phyloP scores from a whole-genome alignment of 306 rosid species.

The Vachellia collinsii region DNA sequence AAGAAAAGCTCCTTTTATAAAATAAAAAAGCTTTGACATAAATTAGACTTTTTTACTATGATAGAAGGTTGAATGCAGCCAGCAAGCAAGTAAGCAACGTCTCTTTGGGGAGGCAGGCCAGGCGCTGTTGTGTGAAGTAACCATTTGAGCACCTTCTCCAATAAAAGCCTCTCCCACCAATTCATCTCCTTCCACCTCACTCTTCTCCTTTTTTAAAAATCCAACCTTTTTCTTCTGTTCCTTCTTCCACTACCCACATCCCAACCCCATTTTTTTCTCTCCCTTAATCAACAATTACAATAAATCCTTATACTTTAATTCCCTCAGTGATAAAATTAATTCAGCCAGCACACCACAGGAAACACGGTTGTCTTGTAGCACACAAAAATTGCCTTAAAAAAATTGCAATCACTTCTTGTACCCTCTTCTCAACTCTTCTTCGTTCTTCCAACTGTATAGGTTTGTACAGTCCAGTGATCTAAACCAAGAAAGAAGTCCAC shows the following conservation, averaged over 20 bases:
- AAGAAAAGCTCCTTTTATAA: not conserved
- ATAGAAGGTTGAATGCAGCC: conserved; percentile 4
- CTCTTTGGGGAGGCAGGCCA: conserved; percentile 28
- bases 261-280: not conserved
- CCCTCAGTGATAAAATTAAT: not conserved
- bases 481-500: conserved; percentile 7
- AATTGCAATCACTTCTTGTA: not conserved
- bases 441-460: not conserved
- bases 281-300: no score
- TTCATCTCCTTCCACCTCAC: conserved; percentile 19
- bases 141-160: not conserved
- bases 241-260: not conserved
- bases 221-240: not conserved
- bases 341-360: conserved; percentile 24
- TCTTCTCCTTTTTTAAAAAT: not conserved
- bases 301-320: no score
- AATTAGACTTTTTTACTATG: not conserved
- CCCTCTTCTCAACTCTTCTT: not conserved
- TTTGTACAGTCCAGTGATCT: conserved; percentile 24
- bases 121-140: not conserved
- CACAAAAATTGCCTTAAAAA: not conserved
- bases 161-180: not conserved
- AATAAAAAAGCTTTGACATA: not conserved
- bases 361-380: not conserved
- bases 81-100: conserved; percentile 19